phyloP scores from a whole-genome alignment of 768 basidiomycete genomes.

The Daedalea quercina region DNA sequence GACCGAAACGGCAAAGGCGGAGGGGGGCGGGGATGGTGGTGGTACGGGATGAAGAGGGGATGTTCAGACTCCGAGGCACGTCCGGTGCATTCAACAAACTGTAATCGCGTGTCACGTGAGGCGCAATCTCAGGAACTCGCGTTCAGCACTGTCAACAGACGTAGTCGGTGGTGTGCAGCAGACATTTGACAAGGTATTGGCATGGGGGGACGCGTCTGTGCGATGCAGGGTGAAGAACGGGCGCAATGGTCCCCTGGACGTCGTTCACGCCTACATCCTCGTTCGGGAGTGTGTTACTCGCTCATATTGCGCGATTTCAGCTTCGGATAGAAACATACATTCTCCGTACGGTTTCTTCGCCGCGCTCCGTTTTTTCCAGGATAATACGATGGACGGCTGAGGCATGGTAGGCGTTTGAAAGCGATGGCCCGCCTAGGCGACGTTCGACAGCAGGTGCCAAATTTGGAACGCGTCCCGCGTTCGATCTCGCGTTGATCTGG shows the following conservation, averaged over 20 bases:
- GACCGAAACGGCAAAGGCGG: slow-evolving; percentile 14
- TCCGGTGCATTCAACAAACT: slow-evolving; percentile 27
- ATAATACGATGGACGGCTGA: background rate
- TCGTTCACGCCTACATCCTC: background rate
- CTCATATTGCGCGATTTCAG: background rate
- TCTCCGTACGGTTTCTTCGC: background rate
- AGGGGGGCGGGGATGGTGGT: slow-evolving; percentile 36
- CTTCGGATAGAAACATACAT: background rate
- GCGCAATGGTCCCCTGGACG: background rate
- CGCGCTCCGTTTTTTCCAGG: background rate
- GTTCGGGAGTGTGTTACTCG: background rate
- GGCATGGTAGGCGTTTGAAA: slow-evolving; percentile 7
- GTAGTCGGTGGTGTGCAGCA: background rate
- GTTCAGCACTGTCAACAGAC: background rate
- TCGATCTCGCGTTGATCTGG: slow-evolving; percentile 23
- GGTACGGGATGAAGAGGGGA: slow-evolving; percentile 33
- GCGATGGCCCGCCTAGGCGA: slow-evolving; percentile 6
- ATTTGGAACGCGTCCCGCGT: slow-evolving; percentile 22
- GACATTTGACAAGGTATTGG: background rate
- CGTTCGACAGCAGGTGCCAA: slow-evolving; percentile 19
- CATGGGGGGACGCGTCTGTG: background rate
- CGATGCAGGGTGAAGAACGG: background rate
- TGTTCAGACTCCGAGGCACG: slow-evolving; percentile 29
- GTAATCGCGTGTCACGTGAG: slow-evolving; percentile 29
- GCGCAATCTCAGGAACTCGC: slow-evolving; percentile 15